These are phyloP conservation scores for Ceratocystis ficicola DNA, from an alignment of 2,329 filamentous ascomycete genomes.

Conservation along the genomic window DNA sequence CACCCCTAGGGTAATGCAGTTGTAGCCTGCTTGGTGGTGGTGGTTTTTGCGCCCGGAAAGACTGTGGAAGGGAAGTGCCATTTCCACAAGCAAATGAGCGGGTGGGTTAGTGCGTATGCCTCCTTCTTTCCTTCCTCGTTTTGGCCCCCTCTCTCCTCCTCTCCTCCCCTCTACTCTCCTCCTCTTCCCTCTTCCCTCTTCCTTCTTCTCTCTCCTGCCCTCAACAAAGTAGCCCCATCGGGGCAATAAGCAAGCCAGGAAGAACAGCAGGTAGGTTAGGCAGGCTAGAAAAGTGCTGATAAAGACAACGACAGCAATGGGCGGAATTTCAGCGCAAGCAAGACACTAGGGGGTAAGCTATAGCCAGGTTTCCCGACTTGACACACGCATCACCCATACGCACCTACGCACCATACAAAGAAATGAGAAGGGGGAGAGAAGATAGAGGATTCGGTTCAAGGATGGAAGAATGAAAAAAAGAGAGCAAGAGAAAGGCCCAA, in stretches of 20 bases:
- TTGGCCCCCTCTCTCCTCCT: neutral
- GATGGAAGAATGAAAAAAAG: neutral
- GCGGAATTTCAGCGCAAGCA: neutral
- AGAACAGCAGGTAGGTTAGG: neutral
- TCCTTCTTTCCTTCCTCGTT: neutral
- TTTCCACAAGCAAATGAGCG: neutral
- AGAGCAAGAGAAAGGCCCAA: neutral
- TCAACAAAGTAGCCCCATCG: neutral
- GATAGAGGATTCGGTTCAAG: neutral
- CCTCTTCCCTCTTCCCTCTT: neutral
- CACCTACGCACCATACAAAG: neutral
- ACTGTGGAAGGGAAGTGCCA: neutral
- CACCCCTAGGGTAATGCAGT: neutral
- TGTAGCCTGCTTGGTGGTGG: neutral
- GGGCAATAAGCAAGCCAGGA: neutral
- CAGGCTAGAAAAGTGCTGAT: neutral
- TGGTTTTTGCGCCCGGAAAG: slow-evolving; percentile 1
- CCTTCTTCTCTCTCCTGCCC: neutral
- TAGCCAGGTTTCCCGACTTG: too few relatives aligned
- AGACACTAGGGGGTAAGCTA: neutral
- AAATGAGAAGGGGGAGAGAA: neutral
- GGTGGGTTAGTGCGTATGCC: neutral
- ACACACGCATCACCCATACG: neutral
- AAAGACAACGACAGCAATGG: neutral
- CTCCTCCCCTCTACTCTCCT: neutral